phyloP scores from a whole-genome alignment of 208 protist genomes.

The Leishmania tropica region DNA sequence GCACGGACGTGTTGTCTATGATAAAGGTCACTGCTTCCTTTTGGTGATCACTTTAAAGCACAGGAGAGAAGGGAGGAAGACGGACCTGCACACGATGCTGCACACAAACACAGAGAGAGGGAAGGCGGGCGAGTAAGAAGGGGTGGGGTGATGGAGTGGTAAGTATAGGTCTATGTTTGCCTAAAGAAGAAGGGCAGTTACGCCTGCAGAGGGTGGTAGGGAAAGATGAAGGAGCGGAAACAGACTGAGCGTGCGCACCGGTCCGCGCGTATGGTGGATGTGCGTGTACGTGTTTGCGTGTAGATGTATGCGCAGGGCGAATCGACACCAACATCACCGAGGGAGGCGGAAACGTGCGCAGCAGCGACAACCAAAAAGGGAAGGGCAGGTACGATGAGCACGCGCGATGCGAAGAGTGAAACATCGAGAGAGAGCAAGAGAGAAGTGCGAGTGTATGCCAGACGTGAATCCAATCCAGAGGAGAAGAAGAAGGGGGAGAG shows the following conservation, averaged over 20 bases:
- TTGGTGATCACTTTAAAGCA: not conserved
- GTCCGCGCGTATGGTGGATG: not conserved
- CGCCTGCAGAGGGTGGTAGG: not conserved
- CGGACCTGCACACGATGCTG: not conserved
- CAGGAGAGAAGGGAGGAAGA: not conserved
- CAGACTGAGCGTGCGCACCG: not conserved
- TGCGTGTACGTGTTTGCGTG: not conserved
- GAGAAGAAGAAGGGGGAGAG: no score
- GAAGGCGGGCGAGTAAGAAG: not conserved
- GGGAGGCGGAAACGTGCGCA: not conserved
- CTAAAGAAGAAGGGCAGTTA: not conserved
- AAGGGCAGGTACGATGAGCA: not conserved
- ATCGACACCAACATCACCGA: not conserved
- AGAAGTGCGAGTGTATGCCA: no score
- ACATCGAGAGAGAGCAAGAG: not conserved
- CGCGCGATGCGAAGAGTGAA: conserved; percentile 5
- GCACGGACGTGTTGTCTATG: not conserved
- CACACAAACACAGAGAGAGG: not conserved
- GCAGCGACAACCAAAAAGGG: not conserved
- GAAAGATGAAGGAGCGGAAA: not conserved
- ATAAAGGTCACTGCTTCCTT: not conserved
- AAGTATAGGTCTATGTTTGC: not conserved
- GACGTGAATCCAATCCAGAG: not conserved
- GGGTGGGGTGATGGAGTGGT: not conserved
- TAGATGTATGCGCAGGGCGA: not conserved